A percentile compares a stretch with the other conserved stretches of the same genome.
Conservation (phyloP, 805 yeast genomes). For the Schwanniomyces yamadae region DNA sequence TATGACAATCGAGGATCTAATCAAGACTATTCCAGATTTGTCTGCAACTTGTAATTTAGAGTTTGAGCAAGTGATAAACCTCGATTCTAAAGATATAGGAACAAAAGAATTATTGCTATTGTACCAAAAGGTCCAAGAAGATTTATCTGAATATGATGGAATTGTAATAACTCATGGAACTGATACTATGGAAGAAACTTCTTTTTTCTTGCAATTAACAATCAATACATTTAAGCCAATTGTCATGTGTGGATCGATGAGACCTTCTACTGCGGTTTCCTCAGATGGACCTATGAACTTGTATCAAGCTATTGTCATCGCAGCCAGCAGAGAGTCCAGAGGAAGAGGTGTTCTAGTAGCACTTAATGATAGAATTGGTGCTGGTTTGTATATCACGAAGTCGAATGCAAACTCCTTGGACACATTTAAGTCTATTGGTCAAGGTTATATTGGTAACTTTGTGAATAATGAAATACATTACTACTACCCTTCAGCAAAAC, state of each 20-base stretch:
- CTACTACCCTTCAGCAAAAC: conserved; percentile 61
- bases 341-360: conserved; percentile 65
- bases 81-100: conserved; percentile 60
- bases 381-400: conserved; percentile 70
- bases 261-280: conserved; percentile 68
- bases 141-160: conserved; percentile 50
- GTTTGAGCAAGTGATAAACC: conserved; percentile 61
- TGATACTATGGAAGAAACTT: conserved; percentile 66
- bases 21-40: conserved; percentile 56
- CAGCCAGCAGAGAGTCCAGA: conserved; percentile 48
- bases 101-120: conserved; percentile 45
- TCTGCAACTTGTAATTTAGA: conserved; percentile 53
- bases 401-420: conserved; percentile 69
- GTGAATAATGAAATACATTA: conserved; percentile 65
- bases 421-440: conserved; percentile 65
- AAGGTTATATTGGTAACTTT: conserved; percentile 69
- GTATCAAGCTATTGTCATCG: conserved; percentile 67
- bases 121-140: conserved; percentile 45
- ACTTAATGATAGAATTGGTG: conserved; percentile 64
- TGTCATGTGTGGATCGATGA: conserved; percentile 72
- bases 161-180: conserved; percentile 72
- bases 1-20: conserved; percentile 46
- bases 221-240: conserved; percentile 49
- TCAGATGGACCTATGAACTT: conserved; percentile 75
- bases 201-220: conserved; percentile 58